Conservation (phyloP, 1,139 yeast species). For the Saccharomyces hybrid region DNA sequence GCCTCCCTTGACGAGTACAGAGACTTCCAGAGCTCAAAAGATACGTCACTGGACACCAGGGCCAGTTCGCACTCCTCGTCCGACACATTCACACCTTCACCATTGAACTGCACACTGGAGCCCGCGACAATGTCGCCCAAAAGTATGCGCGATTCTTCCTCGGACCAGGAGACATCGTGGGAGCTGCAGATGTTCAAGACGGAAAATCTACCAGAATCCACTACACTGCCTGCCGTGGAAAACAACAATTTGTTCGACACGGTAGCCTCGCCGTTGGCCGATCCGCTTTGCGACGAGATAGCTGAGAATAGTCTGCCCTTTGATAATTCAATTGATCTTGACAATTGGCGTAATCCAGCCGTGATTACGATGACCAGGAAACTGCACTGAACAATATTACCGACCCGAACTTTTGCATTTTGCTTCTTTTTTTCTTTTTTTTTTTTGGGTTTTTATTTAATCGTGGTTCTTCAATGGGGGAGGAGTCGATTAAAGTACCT, state of each 20-base stretch:
- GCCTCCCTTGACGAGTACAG: slow-evolving; percentile 1
- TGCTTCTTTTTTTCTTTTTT: neutral
- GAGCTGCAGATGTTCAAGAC: neutral
- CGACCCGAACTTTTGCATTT: neutral
- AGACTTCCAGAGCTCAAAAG: neutral
- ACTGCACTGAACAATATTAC: slow-evolving; percentile 2
- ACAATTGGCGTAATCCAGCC: slow-evolving; percentile 40
- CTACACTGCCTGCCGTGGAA: neutral
- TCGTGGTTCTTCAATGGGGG: slow-evolving; percentile 1
- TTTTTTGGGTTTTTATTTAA: neutral
- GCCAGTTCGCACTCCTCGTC: neutral
- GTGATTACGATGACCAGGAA: slow-evolving; percentile 29
- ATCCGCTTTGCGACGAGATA: neutral
- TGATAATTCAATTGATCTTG: slow-evolving; percentile 29
- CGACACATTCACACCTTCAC: neutral
- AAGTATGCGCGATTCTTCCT: neutral
- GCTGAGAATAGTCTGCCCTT: neutral
- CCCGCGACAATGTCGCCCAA: neutral
- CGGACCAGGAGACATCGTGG: neutral
- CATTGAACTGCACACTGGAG: neutral
- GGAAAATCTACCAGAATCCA: neutral
- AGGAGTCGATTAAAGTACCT: neutral
- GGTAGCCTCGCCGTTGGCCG: neutral
- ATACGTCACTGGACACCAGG: neutral
- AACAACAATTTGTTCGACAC: neutral